These are phyloP conservation scores for Colletotrichum sp. DNA, from an alignment of 2,329 filamentous ascomycete genomes.

Conservation along the genomic window DNA sequence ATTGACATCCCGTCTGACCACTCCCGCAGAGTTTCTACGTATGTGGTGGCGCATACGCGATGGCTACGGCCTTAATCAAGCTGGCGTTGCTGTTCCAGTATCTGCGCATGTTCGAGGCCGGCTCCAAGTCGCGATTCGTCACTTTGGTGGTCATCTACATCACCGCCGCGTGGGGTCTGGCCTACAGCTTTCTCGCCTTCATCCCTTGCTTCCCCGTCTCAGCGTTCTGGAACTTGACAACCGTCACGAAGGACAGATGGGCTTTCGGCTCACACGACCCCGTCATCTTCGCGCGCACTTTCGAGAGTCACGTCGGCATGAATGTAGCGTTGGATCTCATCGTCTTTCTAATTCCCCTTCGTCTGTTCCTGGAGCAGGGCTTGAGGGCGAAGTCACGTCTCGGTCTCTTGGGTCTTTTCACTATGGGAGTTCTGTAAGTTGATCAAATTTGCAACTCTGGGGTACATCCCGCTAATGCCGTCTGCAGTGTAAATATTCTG, in stretches of 20 bases:
- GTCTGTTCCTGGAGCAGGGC: constrained; percentile 28
- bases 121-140: constrained; percentile 16
- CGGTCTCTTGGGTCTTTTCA: constrained; percentile 31
- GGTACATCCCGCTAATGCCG: background rate
- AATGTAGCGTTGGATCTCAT: constrained; percentile 36
- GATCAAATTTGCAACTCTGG: fast-evolving
- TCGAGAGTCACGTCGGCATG: constrained; percentile 29
- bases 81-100: constrained; percentile 25
- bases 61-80: constrained; percentile 24
- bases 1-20: background rate
- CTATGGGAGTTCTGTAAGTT: constrained; percentile 35
- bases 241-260: constrained; percentile 19
- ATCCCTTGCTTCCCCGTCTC: constrained; percentile 34
- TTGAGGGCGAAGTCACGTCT: constrained; percentile 31
- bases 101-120: constrained; percentile 20
- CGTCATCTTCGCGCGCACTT: constrained; percentile 29
- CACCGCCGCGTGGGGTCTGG: constrained; percentile 33
- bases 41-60: constrained; percentile 21
- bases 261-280: constrained; percentile 33
- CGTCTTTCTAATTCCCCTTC: constrained; percentile 34
- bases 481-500: constrained; percentile 12
- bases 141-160: constrained; percentile 27
- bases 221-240: constrained; percentile 32
- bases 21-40: constrained; percentile 16
- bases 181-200: constrained; percentile 34